phyloP scores from a whole-genome alignment of 306 rosid species.

The Luffa acutangula region DNA sequence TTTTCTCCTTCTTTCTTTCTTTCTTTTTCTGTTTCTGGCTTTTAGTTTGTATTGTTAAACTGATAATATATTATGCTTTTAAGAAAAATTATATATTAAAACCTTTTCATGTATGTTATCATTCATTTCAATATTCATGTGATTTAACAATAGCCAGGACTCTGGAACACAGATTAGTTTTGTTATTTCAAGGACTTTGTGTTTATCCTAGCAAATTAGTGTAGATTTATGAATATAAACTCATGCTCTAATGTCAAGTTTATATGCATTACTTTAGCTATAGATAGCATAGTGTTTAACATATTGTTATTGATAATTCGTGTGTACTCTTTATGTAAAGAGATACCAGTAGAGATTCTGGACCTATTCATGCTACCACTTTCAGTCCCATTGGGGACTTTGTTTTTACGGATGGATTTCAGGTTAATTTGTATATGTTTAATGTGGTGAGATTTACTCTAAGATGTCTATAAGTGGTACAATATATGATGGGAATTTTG shows the following conservation, averaged over 20 bases:
- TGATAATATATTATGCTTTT: background rate
- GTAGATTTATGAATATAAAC: no score
- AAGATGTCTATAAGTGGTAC: no score
- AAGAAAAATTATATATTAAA: no score
- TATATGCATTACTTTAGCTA: background rate
- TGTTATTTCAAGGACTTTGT: background rate
- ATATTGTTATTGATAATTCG: background rate
- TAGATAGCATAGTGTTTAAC: background rate
- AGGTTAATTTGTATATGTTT: no score
- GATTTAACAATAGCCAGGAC: background rate
- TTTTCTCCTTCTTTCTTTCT: no score
- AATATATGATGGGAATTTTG: no score
- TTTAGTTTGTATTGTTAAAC: background rate
- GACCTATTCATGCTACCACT: conserved; percentile 81
- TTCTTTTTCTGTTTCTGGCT: background rate
- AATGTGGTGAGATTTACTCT: no score
- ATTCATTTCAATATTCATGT: background rate
- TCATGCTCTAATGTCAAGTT: background rate
- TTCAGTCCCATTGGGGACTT: conserved; percentile 90
- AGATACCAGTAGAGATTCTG: conserved; percentile 31
- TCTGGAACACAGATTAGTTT: background rate
- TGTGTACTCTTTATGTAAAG: background rate
- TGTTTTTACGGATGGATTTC: no score
- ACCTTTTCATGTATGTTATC: background rate
- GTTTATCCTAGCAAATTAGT: no score